A percentile compares a stretch with the other conserved stretches of the same genome.
phyloP scores from a whole-genome alignment of 2,329 filamentous ascomycete species.

The Fusarium stilboides region DNA sequence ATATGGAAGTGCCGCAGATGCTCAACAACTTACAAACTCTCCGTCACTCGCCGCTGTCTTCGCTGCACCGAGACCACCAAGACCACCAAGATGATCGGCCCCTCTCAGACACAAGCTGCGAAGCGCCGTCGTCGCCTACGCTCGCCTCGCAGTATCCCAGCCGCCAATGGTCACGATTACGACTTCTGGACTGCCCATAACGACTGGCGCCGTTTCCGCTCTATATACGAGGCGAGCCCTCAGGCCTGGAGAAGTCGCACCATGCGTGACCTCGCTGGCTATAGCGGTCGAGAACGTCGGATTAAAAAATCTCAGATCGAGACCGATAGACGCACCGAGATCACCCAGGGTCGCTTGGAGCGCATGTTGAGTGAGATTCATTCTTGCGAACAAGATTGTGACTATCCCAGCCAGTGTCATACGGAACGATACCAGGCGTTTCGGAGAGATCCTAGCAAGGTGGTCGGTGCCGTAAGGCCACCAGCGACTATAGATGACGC shows the following conservation, averaged over 20 bases:
- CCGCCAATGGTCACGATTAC: constrained; percentile 50
- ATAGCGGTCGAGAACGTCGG: background rate
- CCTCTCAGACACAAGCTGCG: background rate
- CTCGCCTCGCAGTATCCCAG: background rate
- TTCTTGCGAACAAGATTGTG: constrained; percentile 45
- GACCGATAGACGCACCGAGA: background rate
- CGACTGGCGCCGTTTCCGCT: constrained; percentile 50
- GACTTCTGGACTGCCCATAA: constrained; percentile 50
- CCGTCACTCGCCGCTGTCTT: constrained; percentile 36
- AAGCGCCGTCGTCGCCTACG: background rate
- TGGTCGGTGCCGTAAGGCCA: background rate
- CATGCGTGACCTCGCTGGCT: background rate
- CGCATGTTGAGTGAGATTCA: constrained; percentile 24
- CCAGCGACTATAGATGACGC: background rate
- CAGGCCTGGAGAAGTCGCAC: constrained; percentile 15
- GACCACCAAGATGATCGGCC: background rate
- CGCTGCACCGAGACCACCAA: constrained; percentile 1
- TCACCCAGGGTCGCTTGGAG: background rate
- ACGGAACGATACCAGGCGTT: constrained; percentile 14
- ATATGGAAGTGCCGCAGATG: constrained; percentile 56
- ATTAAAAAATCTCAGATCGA: background rate
- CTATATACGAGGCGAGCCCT: constrained; percentile 5
- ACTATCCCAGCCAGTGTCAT: constrained; percentile 46
- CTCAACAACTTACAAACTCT: constrained; percentile 40
- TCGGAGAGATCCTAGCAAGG: background rate